Conservation (phyloP, 805 yeast species). For the Metschnikowia cubensis region DNA sequence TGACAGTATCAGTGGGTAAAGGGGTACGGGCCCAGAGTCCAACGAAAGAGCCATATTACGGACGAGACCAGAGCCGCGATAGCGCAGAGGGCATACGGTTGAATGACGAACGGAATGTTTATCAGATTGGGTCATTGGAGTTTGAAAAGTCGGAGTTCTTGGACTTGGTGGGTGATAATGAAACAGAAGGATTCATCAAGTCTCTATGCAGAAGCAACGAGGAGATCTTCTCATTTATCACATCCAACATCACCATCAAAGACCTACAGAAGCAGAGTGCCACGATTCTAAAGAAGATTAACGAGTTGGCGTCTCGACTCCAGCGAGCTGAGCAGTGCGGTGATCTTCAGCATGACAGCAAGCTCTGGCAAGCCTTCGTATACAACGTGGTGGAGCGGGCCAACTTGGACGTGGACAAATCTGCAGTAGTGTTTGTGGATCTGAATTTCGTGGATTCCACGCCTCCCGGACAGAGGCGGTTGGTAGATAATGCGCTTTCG, state of each 20-base stretch:
- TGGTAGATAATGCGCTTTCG: conserved; percentile 32
- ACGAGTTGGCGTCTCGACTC: conserved; percentile 26
- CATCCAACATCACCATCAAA: conserved; percentile 38
- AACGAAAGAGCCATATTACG: conserved; percentile 1
- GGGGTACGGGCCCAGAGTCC: conserved; percentile 5
- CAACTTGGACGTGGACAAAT: conserved; percentile 30
- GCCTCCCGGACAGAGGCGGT: conserved; percentile 23
- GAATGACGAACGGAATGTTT: conserved; percentile 29
- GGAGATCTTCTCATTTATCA: conserved; percentile 36
- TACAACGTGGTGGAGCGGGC: conserved; percentile 27
- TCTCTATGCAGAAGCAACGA: conserved; percentile 31
- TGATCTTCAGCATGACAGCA: conserved; percentile 20
- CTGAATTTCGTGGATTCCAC: conserved; percentile 19
- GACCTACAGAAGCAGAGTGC: conserved; percentile 42
- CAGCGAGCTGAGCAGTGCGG: conserved; percentile 32
- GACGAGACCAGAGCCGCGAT: conserved; percentile 7
- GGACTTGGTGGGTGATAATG: conserved; percentile 30
- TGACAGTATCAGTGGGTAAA: conserved; percentile 4
- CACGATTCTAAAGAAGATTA: conserved; percentile 28
- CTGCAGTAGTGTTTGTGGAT: conserved; percentile 30
- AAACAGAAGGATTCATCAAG: conserved; percentile 57
- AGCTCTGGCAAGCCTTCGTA: conserved; percentile 36
- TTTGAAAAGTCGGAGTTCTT: conserved; percentile 50
- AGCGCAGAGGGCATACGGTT: conserved; percentile 21
- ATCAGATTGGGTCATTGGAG: conserved; percentile 45